A percentile compares a stretch with the other conserved stretches of the same genome.
phyloP scores from a whole-genome alignment of 345 rosid genomes.

The Pugionium cornutum region DNA sequence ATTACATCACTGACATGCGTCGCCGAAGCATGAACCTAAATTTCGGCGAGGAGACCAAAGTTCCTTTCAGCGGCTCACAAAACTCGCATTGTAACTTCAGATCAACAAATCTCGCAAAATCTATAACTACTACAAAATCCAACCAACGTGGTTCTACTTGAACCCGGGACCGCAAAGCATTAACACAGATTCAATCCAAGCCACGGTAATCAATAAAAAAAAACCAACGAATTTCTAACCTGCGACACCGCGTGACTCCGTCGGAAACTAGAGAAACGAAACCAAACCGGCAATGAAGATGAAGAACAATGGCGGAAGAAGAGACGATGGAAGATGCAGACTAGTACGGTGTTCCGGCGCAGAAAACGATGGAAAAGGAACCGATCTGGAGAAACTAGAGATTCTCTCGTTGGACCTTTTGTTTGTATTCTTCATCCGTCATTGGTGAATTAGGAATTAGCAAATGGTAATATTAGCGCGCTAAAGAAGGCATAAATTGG shows the following conservation, averaged over 20 bases:
- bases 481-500: too few species aligned
- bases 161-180: too few species aligned
- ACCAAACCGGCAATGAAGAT: constrained; percentile 16
- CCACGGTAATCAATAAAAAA: not conserved
- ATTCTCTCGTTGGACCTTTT: too few species aligned
- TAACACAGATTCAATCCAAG: not conserved
- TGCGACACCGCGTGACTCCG: constrained; percentile 18
- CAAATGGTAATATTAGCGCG: too few species aligned
- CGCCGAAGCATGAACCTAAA: constrained; percentile 18
- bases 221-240: constrained; percentile 25
- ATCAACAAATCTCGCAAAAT: constrained; percentile 8
- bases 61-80: constrained; percentile 5
- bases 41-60: not conserved
- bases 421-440: too few species aligned
- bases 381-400: too few species aligned
- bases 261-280: not conserved
- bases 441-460: too few species aligned
- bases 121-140: not conserved
- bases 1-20: constrained; percentile 4
- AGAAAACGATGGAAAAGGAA: too few species aligned
- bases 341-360: too few species aligned
- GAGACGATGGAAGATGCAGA: not conserved
- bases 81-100: constrained; percentile 22
- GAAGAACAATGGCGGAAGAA: not conserved
- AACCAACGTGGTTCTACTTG: not conserved